Conservation (phyloP, 2,329 filamentous ascomycete species). For the Meredithiella fracta region DNA sequence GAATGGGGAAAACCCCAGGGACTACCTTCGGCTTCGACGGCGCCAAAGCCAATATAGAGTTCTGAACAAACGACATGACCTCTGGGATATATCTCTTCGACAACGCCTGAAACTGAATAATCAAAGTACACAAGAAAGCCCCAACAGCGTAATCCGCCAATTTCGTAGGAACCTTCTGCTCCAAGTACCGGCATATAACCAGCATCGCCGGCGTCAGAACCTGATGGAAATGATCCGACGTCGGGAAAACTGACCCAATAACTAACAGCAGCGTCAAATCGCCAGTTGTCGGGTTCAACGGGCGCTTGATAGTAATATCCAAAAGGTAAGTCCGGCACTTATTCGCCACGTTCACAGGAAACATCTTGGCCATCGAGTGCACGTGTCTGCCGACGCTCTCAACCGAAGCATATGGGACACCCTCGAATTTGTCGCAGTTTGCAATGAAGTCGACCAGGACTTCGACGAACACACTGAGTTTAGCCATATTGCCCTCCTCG, state of each 20-base stretch:
- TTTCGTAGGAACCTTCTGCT: slow-evolving; percentile 51
- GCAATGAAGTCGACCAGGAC: slow-evolving; percentile 48
- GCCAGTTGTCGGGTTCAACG: slow-evolving; percentile 34
- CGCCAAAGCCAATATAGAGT: slow-evolving; percentile 53
- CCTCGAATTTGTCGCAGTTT: slow-evolving; percentile 25
- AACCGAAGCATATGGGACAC: slow-evolving; percentile 45
- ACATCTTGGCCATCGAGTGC: slow-evolving; percentile 80
- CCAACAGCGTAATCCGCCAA: slow-evolving; percentile 56
- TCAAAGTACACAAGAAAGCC: slow-evolving; percentile 61
- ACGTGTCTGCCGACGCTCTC: slow-evolving; percentile 77
- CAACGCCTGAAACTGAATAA: slow-evolving; percentile 64
- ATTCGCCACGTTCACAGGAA: slow-evolving; percentile 59
- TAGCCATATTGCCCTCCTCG: slow-evolving; percentile 67
- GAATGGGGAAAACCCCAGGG: slow-evolving; percentile 44
- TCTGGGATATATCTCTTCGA: slow-evolving; percentile 85
- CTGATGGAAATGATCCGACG: slow-evolving; percentile 93
- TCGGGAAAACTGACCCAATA: slow-evolving; percentile 72
- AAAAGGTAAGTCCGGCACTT: slow-evolving; percentile 61
- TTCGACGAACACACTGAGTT: slow-evolving; percentile 51
- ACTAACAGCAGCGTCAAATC: slow-evolving; percentile 75
- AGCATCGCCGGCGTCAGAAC: slow-evolving; percentile 83
- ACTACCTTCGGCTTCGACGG: slow-evolving; percentile 32
- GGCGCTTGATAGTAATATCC: slow-evolving; percentile 32
- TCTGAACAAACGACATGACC: slow-evolving; percentile 63
- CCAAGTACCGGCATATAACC: slow-evolving; percentile 68